Base-by-base conservation (phyloP, 192 early-diverging fungal genomes). In the Spinellus fusiger region DNA sequence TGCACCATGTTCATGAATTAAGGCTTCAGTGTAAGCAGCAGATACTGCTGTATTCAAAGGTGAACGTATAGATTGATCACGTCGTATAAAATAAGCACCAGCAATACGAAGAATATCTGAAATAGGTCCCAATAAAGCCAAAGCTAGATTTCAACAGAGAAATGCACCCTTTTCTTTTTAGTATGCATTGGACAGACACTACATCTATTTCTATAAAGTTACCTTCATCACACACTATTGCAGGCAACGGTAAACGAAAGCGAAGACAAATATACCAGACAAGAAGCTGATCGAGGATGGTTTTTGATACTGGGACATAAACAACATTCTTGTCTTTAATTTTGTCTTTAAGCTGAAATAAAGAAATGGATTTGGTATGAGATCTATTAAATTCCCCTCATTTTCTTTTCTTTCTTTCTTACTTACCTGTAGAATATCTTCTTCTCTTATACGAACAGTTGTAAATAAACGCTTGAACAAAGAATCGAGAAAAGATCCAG, bases 211-310 rank as follows among this genome's bases (percentile, higher is more conserved):
- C n/a, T n/a, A n/a, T n/a, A n/a, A n/a, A n/a, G n/a, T 48, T 63
- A 73, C 64, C 70, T 62, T 74, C 72, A 62, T 74, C 72, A 34
- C 66, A 74, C 0, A 59, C 64, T 6, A 74, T 54, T 18, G 72
- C 56, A 3, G 72, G 72, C 6, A 74, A 54, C n/a, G 72, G 72
- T 47, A 74, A 38, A 37, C 65, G 37, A 33, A 65, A 74, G 33
- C 66, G 66, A 18, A 74, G 29, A 34, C 57, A 61, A 15, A 74
- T 58, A 33, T 74, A 74, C 72, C 72, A 74, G 15, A 74, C 49
- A 13, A 74, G 20, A 13, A 74, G 56, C 20, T 63, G 62, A 40
- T 74, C 72, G 35, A 74, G n/a, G 12, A 74, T 31, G 7, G 66
- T 65, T 27, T 74, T 74, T 2, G 72, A 69, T 6, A 65, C 67